Evolutionary conservation across 2,329 filamentous ascomycete species (phyloP).

Genomic region (Periconia macrospinosa): DNA sequence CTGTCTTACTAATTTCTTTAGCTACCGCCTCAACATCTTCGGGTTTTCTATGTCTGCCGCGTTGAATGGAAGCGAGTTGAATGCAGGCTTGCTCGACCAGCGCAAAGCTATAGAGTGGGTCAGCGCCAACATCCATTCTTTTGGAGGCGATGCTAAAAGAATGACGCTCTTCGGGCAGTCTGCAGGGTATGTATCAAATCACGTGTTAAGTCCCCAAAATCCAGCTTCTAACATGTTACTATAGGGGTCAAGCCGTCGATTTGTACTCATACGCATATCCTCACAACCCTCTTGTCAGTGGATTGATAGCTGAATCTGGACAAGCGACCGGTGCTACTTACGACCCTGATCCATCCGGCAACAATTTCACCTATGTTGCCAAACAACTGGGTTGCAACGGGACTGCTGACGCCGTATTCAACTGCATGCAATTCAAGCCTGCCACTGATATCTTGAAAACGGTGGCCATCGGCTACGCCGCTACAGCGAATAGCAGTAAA

Average conservation of each 20-base stretch:
- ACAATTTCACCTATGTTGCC: slow-evolving; percentile 28
- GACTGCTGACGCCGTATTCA: slow-evolving; percentile 25
- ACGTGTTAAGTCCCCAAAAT: not conserved
- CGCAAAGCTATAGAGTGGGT: slow-evolving; percentile 43
- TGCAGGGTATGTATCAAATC: slow-evolving; percentile 18
- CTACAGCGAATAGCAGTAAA: no score
- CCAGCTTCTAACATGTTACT: no score
- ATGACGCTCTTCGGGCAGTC: slow-evolving; percentile 44
- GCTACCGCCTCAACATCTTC: slow-evolving; percentile 39
- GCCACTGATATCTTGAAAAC: slow-evolving; percentile 30
- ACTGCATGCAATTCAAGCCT: slow-evolving; percentile 39
- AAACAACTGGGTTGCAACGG: slow-evolving; percentile 20
- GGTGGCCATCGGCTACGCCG: no score
- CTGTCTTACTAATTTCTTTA: slow-evolving; percentile 4
- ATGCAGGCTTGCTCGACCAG: slow-evolving; percentile 41
- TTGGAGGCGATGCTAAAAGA: slow-evolving; percentile 32
- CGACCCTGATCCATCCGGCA: slow-evolving; percentile 10
- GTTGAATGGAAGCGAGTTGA: slow-evolving; percentile 30
- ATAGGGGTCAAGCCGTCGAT: slow-evolving; percentile 44
- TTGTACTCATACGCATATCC: slow-evolving; percentile 52
- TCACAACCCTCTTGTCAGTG: slow-evolving; percentile 51
- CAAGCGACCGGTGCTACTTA: slow-evolving; percentile 11
- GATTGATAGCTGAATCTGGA: slow-evolving; percentile 45
- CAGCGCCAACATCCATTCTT: slow-evolving; percentile 38
- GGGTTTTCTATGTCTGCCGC: slow-evolving; percentile 37